A percentile compares a stretch with the other conserved stretches of the same genome.
These are phyloP conservation scores for Metroxylon sagu DNA, from an alignment of 176 grass and related monocot species.

Conservation along the genomic window DNA sequence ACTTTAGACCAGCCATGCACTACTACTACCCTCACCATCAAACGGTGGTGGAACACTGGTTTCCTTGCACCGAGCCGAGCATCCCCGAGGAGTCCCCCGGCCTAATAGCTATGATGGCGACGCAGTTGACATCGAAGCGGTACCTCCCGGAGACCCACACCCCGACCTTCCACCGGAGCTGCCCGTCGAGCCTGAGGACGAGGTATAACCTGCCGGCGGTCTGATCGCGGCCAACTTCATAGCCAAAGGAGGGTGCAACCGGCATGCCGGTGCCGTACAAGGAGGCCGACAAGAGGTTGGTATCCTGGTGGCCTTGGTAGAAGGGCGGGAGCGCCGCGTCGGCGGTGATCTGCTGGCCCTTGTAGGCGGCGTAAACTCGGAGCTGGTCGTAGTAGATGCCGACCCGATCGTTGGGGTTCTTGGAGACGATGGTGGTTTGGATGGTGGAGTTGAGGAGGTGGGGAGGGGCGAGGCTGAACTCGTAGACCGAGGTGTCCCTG, in stretches of 20 bases:
- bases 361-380: constrained; percentile 39
- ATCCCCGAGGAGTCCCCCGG: not conserved
- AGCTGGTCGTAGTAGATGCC: constrained; percentile 54
- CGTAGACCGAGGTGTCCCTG: constrained; percentile 23
- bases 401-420: constrained; percentile 62
- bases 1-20: too few species aligned
- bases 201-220: constrained; percentile 21
- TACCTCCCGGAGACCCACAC: constrained; percentile 47
- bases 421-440: constrained; percentile 43
- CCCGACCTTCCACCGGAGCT: constrained; percentile 69
- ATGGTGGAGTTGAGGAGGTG: constrained; percentile 23
- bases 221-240: constrained; percentile 8
- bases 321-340: constrained; percentile 31
- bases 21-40: too few species aligned
- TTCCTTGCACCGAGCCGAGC: constrained; percentile 1
- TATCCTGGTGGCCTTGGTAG: constrained; percentile 33
- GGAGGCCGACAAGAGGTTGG: constrained; percentile 28
- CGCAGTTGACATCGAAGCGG: constrained; percentile 46
- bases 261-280: constrained; percentile 19
- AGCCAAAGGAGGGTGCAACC: not conserved
- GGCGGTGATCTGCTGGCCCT: constrained; percentile 26
- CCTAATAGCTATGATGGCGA: constrained; percentile 8
- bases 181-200: constrained; percentile 36
- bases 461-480: constrained; percentile 6
- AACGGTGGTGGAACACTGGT: constrained; percentile 23